Conservation (phyloP, 352 stramenopile genomes). For the Globisporangium takayamanum region DNA sequence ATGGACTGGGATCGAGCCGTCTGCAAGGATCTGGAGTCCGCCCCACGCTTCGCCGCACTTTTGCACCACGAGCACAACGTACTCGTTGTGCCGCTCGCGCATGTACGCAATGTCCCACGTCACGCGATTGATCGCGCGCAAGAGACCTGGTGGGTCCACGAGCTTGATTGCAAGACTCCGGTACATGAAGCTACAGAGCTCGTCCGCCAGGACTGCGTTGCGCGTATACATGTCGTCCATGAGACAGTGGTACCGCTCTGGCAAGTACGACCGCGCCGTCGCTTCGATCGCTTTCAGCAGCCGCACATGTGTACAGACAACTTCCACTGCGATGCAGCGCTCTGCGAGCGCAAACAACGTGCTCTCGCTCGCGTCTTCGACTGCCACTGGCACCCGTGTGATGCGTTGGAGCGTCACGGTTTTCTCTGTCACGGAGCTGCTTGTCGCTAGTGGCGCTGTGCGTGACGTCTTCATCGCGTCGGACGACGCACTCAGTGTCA, state of each 20-base stretch:
- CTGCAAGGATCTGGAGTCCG: conserved; percentile 54
- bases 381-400: conserved; percentile 28
- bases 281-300: conserved; percentile 65
- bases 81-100: conserved; percentile 69
- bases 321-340: conserved; percentile 55
- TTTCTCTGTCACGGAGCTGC: conserved; percentile 17
- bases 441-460: conserved; percentile 16
- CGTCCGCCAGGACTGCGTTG: conserved; percentile 34
- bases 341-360: conserved; percentile 62
- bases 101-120: conserved; percentile 66
- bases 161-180: conserved; percentile 35
- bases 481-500: conserved; percentile 16
- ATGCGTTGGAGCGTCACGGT: conserved; percentile 47
- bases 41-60: conserved; percentile 80
- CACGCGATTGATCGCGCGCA: conserved; percentile 40
- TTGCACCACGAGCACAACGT: conserved; percentile 70
- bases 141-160: conserved; percentile 35
- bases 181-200: conserved; percentile 68
- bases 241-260: conserved; percentile 55
- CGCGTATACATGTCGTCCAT: conserved; percentile 65
- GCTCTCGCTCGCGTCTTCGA: conserved; percentile 45
- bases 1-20: conserved; percentile 57
- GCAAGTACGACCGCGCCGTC: conserved; percentile 54
- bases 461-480: not conserved
- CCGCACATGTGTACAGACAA: conserved; percentile 48